phyloP scores from a whole-genome alignment of 2,329 filamentous ascomycete genomes.

The Epichloe gansuensis region DNA sequence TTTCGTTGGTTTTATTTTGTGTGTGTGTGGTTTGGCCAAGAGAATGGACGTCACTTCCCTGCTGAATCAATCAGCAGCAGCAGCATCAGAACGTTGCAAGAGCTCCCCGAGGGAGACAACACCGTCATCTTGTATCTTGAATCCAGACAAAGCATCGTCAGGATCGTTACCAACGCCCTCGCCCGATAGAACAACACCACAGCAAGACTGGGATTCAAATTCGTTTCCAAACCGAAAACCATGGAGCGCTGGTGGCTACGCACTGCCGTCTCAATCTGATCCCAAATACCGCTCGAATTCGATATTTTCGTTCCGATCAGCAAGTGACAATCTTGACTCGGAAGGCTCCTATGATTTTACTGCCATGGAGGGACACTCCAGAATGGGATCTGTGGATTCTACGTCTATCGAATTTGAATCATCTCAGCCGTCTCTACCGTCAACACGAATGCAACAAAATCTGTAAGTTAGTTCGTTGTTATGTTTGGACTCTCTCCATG shows the following conservation, averaged over 20 bases:
- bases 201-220: slow-evolving; percentile 11
- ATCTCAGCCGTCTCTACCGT: neutral
- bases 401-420: slow-evolving; percentile 5
- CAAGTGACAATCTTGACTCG: slow-evolving; percentile 13
- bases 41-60: slow-evolving; percentile 31
- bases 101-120: slow-evolving; percentile 7
- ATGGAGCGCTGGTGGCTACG: slow-evolving; percentile 40
- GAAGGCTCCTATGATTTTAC: slow-evolving; percentile 11
- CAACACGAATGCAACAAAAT: neutral
- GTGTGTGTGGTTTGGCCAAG: neutral
- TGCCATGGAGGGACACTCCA: slow-evolving; percentile 14
- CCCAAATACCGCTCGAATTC: slow-evolving; percentile 19
- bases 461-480: slow-evolving; percentile 3
- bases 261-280: slow-evolving; percentile 30
- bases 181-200: slow-evolving; percentile 18
- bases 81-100: slow-evolving; percentile 7
- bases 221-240: slow-evolving; percentile 27
- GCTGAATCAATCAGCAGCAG: slow-evolving; percentile 22
- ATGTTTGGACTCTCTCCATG: too few relatives aligned
- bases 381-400: slow-evolving; percentile 21
- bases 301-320: slow-evolving; percentile 12
- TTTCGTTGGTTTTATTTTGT: neutral
- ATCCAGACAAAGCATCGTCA: slow-evolving; percentile 3
- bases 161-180: slow-evolving; percentile 22
- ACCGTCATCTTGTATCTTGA: slow-evolving; percentile 2